Percentiles rank a stretch among this genome's conserved stretches.
phyloP scores from a whole-genome alignment of 805 yeast genomes.

The Lipomyces kockii region DNA sequence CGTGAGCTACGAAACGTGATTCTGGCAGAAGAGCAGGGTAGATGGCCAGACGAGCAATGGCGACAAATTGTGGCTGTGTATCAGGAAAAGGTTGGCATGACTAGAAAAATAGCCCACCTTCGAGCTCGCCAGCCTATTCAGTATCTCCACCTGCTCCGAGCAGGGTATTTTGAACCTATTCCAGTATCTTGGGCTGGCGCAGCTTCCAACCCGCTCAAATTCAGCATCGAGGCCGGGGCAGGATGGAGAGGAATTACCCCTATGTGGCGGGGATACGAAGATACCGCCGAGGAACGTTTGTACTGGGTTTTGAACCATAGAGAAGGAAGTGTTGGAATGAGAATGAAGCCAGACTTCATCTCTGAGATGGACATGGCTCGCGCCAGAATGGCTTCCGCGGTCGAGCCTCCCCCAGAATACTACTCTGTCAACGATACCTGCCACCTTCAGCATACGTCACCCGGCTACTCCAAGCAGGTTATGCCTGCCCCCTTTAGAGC shows the following conservation, averaged over 20 bases:
- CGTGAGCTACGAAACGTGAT: background rate
- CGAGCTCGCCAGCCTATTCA: background rate
- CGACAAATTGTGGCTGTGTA: background rate
- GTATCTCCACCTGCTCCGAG: constrained; percentile 1
- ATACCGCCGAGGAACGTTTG: constrained; percentile 1
- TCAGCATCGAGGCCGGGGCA: background rate
- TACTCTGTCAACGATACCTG: background rate
- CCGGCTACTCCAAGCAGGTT: background rate
- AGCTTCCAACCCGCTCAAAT: background rate
- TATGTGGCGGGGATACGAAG: background rate
- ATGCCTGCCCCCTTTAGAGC: background rate
- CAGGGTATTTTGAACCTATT: constrained; percentile 1
- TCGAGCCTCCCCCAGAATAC: background rate
- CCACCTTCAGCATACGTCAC: constrained; percentile 1
- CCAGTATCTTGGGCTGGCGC: background rate
- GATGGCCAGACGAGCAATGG: constrained; percentile 1
- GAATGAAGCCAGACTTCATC: constrained; percentile 1
- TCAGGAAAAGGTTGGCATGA: constrained; percentile 1
- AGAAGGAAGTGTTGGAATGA: background rate
- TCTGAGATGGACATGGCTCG: background rate
- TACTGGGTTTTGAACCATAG: background rate
- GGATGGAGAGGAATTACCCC: constrained; percentile 1
- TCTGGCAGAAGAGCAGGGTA: constrained; percentile 1
- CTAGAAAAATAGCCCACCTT: background rate
- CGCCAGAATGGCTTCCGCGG: background rate